These are phyloP conservation scores for Trichophyton rubrum DNA, from an alignment of 2,329 filamentous ascomycete species.

Conservation along the genomic window DNA sequence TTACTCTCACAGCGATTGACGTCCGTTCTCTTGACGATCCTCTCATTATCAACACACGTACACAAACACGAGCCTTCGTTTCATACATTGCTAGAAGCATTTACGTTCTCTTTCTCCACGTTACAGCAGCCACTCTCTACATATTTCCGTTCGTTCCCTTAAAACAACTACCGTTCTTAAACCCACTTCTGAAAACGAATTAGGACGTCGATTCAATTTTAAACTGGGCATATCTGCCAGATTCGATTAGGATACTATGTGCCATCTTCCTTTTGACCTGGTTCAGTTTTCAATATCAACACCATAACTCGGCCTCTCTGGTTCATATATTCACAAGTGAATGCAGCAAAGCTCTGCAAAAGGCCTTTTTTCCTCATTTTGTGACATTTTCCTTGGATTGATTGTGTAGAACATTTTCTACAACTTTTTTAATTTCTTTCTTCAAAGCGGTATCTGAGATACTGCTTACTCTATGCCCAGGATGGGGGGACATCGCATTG, in stretches of 20 bases:
- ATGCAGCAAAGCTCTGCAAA: constrained; percentile 4
- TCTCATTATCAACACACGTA: not conserved
- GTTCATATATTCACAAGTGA: not conserved
- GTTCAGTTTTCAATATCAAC: not conserved
- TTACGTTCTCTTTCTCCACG: not conserved
- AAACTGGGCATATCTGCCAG: not conserved
- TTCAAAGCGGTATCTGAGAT: not conserved
- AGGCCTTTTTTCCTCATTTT: not conserved
- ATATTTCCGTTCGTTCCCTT: not conserved
- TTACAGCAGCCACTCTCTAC: not conserved
- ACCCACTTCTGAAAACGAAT: not conserved
- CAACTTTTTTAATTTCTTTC: not conserved
- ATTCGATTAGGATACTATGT: not conserved
- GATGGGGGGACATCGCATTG: not conserved
- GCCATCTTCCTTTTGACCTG: not conserved
- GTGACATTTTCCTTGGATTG: not conserved
- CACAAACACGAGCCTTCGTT: not conserved
- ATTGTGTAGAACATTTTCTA: not conserved
- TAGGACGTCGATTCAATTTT: not conserved
- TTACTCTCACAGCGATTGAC: constrained; percentile 5
- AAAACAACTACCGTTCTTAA: not conserved
- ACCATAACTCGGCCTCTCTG: not conserved
- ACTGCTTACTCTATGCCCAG: not conserved
- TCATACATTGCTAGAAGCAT: constrained; percentile 4
- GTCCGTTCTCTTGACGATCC: constrained; percentile 6